A percentile compares a stretch with the other conserved stretches of the same genome.
phyloP scores from a whole-genome alignment of 129 eudicot genomes.

The Tagetes patula region DNA sequence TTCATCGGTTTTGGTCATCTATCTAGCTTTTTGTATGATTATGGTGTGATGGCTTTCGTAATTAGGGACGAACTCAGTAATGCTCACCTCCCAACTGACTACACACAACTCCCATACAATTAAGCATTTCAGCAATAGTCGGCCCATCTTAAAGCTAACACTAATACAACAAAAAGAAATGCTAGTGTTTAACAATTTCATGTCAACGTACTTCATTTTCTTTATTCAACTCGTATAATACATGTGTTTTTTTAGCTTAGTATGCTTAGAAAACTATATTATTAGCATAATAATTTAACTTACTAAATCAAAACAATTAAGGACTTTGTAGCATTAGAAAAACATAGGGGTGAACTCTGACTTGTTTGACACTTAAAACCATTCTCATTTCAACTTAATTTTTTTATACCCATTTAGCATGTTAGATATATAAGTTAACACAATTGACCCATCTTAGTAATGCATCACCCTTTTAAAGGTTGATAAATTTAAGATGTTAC shows the following conservation, averaged over 20 bases:
- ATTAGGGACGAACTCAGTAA: conserved; percentile 63
- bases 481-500: background rate
- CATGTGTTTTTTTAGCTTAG: background rate
- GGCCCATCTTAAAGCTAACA: background rate
- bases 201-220: conserved; percentile 61
- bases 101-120: conserved; percentile 88
- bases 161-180: background rate
- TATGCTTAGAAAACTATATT: background rate
- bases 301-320: background rate
- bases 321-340: background rate
- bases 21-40: conserved; percentile 58
- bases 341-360: background rate
- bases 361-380: too few relatives aligned
- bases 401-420: background rate
- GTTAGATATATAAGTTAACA: background rate
- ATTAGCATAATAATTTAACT: background rate
- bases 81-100: conserved; percentile 87
- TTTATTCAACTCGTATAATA: conserved; percentile 25
- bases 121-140: conserved; percentile 48
- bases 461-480: background rate
- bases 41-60: conserved; percentile 54
- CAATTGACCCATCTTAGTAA: too few relatives aligned
- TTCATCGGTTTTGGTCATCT: conserved; percentile 60
- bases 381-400: too few relatives aligned
- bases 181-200: background rate